Conservation (phyloP, 345 rosid genomes). For the Geranium brycei region DNA sequence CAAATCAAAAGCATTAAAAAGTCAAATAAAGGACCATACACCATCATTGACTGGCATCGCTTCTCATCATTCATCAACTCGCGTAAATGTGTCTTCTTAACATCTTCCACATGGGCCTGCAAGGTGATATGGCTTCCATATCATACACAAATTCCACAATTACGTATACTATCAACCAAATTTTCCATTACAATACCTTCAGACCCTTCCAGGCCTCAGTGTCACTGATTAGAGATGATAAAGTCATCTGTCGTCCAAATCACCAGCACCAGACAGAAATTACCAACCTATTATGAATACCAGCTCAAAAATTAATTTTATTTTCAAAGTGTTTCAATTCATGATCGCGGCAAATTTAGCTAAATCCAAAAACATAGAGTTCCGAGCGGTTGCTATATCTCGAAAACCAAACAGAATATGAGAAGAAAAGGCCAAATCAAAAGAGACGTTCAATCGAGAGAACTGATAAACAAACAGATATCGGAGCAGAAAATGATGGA, state of each 20-base stretch:
- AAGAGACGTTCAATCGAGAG: neutral
- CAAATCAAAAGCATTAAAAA: neutral
- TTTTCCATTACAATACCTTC: slow-evolving; percentile 34
- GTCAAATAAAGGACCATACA: slow-evolving; percentile 29
- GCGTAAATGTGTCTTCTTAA: slow-evolving; percentile 67
- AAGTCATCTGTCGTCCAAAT: slow-evolving; percentile 33
- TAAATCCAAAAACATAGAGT: too few relatives aligned
- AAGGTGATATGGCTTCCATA: neutral
- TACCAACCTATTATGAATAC: neutral
- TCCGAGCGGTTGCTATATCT: too few relatives aligned
- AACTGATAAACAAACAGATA: neutral
- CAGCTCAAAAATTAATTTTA: too few relatives aligned
- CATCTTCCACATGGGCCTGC: slow-evolving; percentile 61
- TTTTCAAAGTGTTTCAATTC: too few relatives aligned
- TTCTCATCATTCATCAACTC: slow-evolving; percentile 55
- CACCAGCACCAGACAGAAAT: neutral
- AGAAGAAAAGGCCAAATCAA: too few relatives aligned
- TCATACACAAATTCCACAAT: neutral
- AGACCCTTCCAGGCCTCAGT: slow-evolving; percentile 73
- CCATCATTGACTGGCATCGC: slow-evolving; percentile 64
- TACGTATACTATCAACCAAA: neutral
- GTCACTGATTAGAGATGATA: slow-evolving; percentile 52
- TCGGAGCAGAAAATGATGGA: neutral
- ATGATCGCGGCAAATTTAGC: too few relatives aligned
- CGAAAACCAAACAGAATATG: neutral